Evolutionary conservation across 768 basidiomycete genomes (phyloP).

Genomic region (Tylopilus sp.): DNA sequence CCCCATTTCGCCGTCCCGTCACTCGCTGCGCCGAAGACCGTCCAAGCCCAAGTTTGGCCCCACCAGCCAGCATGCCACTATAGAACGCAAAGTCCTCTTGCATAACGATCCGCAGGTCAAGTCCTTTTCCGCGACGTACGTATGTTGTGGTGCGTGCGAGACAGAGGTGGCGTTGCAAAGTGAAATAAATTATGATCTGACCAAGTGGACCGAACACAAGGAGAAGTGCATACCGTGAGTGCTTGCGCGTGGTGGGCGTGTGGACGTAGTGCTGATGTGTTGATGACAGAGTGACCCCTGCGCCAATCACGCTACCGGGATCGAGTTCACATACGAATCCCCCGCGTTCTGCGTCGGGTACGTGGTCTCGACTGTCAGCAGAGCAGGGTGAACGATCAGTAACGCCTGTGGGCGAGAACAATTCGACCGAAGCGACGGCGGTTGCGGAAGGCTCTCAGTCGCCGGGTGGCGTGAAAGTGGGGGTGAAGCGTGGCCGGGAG

Average conservation of each 20-base stretch:
- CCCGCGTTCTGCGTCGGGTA: slow-evolving; percentile 18
- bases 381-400: slow-evolving; percentile 11
- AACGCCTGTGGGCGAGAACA: slow-evolving; percentile 13
- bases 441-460: slow-evolving; percentile 24
- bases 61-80: slow-evolving; percentile 55
- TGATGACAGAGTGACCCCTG: slow-evolving; percentile 14
- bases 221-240: slow-evolving; percentile 41
- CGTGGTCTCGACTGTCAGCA: slow-evolving; percentile 14
- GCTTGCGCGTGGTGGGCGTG: not conserved
- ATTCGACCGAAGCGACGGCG: slow-evolving; percentile 38
- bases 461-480: slow-evolving; percentile 17
- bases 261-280: slow-evolving; percentile 1
- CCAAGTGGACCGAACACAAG: slow-evolving; percentile 65
- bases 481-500: slow-evolving; percentile 50
- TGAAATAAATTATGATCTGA: slow-evolving; percentile 55
- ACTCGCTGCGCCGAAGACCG: slow-evolving; percentile 18
- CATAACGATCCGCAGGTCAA: slow-evolving; percentile 64
- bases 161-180: slow-evolving; percentile 42
- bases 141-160: slow-evolving; percentile 54
- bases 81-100: slow-evolving; percentile 58
- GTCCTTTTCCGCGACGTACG: slow-evolving; percentile 39
- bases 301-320: slow-evolving; percentile 21
- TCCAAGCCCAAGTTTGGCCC: slow-evolving; percentile 38
- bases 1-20: slow-evolving; percentile 36
- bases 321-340: slow-evolving; percentile 12